phyloP scores from a whole-genome alignment of 106 monocot genomes.

The Xerophyta viscosa region DNA sequence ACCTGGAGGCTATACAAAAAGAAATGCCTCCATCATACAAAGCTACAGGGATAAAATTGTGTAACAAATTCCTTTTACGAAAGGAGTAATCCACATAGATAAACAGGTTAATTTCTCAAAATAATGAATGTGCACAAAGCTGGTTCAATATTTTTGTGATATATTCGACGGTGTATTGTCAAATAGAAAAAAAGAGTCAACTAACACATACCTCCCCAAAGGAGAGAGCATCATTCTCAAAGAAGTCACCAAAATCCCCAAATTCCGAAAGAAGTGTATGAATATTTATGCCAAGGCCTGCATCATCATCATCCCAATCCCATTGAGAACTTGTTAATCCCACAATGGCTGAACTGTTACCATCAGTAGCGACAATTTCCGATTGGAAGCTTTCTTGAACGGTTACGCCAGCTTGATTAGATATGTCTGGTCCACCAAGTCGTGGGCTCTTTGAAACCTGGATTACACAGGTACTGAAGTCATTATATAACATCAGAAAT shows the following conservation, averaged over 20 bases:
- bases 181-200: too few species aligned
- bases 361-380: conserved; percentile 30
- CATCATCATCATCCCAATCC: conserved; percentile 61
- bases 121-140: too few species aligned
- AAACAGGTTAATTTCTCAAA: too few species aligned
- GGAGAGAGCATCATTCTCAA: conserved; percentile 57
- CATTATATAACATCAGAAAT: too few species aligned
- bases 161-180: too few species aligned
- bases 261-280: conserved; percentile 61
- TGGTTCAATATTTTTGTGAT: too few species aligned
- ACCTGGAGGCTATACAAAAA: conserved; percentile 69
- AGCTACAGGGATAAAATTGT: too few species aligned
- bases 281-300: conserved; percentile 53
- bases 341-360: conserved; percentile 26
- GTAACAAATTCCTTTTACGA: too few species aligned
- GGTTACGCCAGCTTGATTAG: conserved; percentile 39
- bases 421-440: conserved; percentile 29
- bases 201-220: conserved; percentile 84
- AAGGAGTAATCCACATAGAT: too few species aligned
- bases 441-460: conserved; percentile 66
- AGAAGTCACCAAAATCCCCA: conserved; percentile 90
- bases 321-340: conserved; percentile 31
- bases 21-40: not conserved
- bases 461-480: too few species aligned
- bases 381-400: conserved; percentile 28